These are phyloP conservation scores for Achaetomium macrosporum DNA, from an alignment of 2,329 filamentous ascomycete genomes.

Conservation along the genomic window DNA sequence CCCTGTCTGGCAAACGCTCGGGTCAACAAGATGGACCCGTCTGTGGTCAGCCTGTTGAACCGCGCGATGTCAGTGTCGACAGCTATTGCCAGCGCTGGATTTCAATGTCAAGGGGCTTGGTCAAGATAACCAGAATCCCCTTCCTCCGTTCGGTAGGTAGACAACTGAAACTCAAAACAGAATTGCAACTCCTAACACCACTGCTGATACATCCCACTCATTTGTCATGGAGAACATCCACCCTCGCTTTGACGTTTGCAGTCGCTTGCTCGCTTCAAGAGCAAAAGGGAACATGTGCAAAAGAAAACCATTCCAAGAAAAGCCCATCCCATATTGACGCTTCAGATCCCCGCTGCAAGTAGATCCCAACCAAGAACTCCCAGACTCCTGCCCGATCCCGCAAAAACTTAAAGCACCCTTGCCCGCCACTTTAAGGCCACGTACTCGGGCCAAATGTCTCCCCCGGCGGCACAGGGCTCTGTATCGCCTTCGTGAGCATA, in stretches of 20 bases:
- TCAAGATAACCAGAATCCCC: too few relatives aligned
- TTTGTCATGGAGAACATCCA: not conserved
- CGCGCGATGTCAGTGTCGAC: too few relatives aligned
- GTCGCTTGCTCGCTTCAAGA: too few relatives aligned
- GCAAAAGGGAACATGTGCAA: not conserved
- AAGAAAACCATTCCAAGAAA: not conserved
- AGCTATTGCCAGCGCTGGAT: too few relatives aligned
- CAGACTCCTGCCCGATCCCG: not conserved
- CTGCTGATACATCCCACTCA: not conserved
- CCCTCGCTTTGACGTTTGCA: too few relatives aligned
- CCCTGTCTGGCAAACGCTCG: too few relatives aligned
- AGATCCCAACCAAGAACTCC: conserved; percentile 4
- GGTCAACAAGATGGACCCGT: too few relatives aligned
- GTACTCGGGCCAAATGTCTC: conserved; percentile 45
- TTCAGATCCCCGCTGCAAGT: not conserved
- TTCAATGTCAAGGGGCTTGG: too few relatives aligned
- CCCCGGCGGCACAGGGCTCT: conserved; percentile 36
- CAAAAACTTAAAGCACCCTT: not conserved
- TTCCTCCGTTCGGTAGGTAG: too few relatives aligned
- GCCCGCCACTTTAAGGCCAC: conserved; percentile 18
- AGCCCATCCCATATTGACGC: not conserved
- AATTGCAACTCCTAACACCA: conserved; percentile 7
- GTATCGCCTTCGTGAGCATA: conserved; percentile 38
- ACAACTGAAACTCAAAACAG: too few relatives aligned
- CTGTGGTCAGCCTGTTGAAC: too few relatives aligned